These are phyloP conservation scores for Arthrobotrys pseudoclavata DNA, from an alignment of 2,329 filamentous ascomycete genomes.

Conservation along the genomic window DNA sequence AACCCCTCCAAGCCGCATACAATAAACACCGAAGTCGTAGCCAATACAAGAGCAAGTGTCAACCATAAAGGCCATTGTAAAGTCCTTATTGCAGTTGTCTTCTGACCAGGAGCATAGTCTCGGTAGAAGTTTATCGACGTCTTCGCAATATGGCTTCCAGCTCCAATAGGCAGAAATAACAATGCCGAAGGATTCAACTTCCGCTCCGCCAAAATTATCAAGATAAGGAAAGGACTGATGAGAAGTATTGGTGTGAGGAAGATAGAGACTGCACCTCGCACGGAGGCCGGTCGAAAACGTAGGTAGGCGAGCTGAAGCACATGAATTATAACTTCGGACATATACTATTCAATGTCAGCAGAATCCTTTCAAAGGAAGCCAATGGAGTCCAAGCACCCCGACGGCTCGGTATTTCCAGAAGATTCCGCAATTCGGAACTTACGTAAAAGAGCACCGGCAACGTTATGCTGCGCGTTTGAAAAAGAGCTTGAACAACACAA, in stretches of 20 bases:
- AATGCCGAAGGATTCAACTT: constrained; percentile 30
- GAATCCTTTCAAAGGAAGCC: too few species aligned
- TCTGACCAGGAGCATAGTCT: neutral
- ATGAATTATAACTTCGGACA: constrained; percentile 9
- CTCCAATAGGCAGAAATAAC: constrained; percentile 7
- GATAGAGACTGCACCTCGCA: neutral
- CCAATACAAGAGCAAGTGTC: neutral
- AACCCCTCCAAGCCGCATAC: constrained; percentile 7
- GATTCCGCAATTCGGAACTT: constrained; percentile 10
- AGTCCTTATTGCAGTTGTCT: neutral
- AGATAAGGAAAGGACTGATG: neutral
- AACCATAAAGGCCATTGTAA: constrained; percentile 15
- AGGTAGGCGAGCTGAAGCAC: neutral
- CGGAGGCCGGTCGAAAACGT: constrained; percentile 23
- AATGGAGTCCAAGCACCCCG: too few species aligned
- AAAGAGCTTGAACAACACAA: constrained; percentile 43
- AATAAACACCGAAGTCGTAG: constrained; percentile 1
- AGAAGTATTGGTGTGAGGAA: constrained; percentile 1
- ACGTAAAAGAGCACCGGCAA: constrained; percentile 52
- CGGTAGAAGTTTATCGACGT: constrained; percentile 16
- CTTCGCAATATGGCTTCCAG: constrained; percentile 13
- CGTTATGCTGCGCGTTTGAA: constrained; percentile 42
- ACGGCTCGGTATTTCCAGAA: too few species aligned
- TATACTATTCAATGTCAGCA: constrained; percentile 24
- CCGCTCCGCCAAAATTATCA: constrained; percentile 33